Percentiles rank a stretch among this genome's conserved stretches.
phyloP scores from a whole-genome alignment of 139 green algal species.

The Chlamydomonas asymmetrica region DNA sequence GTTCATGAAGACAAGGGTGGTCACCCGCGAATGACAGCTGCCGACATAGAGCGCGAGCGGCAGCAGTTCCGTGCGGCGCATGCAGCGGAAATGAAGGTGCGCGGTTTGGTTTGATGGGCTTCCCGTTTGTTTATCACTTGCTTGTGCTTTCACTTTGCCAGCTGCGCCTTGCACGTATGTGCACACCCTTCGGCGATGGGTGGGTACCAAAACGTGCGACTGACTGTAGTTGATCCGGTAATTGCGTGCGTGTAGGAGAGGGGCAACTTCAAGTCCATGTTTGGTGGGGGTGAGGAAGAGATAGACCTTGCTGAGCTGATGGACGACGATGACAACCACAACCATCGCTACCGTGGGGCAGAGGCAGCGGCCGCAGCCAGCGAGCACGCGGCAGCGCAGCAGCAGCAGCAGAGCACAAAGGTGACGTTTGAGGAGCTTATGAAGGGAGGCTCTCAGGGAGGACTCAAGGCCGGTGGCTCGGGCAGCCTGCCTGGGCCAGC shows the following conservation, averaged over 20 bases:
- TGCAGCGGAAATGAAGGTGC: not conserved
- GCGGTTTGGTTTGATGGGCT: not conserved
- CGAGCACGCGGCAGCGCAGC: not conserved
- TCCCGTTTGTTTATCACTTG: not conserved
- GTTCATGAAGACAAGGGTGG: not conserved
- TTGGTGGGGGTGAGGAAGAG: conserved; percentile 22
- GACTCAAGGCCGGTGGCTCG: too few species aligned
- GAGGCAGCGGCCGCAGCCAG: not conserved
- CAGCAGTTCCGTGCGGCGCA: conserved; percentile 18
- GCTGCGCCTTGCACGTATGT: not conserved
- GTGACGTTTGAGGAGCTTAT: too few species aligned
- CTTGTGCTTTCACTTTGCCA: not conserved
- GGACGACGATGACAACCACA: conserved; percentile 3
- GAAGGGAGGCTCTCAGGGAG: too few species aligned
- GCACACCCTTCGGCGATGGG: not conserved
- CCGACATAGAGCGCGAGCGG: conserved; percentile 22
- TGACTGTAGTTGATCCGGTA: too few species aligned
- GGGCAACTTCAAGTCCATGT: conserved; percentile 9
- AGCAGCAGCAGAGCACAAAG: conserved; percentile 7
- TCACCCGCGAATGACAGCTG: conserved; percentile 4
- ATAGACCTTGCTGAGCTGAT: conserved; percentile 23
- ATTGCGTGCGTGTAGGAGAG: conserved; percentile 9
- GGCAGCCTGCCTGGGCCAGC: too few species aligned
- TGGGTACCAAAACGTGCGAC: too few species aligned
- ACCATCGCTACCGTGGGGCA: too few species aligned